Base-by-base conservation (phyloP, 2,329 filamentous ascomycete species). In the Atkinsonella hypoxylon region DNA sequence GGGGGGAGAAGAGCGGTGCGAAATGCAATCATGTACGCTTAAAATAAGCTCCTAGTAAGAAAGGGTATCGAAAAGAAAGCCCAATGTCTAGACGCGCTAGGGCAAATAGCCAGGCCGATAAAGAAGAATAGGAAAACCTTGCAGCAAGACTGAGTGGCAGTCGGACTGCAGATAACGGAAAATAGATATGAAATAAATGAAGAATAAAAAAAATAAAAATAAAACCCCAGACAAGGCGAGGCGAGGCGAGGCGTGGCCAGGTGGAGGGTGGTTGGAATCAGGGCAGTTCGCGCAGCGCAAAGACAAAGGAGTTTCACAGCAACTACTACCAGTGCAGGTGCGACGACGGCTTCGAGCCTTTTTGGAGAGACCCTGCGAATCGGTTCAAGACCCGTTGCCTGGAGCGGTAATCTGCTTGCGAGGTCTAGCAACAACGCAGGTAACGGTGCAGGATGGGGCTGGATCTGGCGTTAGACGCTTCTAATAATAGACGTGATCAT, bases 401-500 rank as follows among this genome's bases (percentile, higher is more conserved):
- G 46, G 31, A 20, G 41, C 40, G 8, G 30, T 32, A 48, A 15
- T 45, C 20, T 15, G 32, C 12, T 45, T 26, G 40, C 6, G 10
- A 40, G 40, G 31, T 42, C 30, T 20, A 22, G 48, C 39, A 34
- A 41, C 44, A 36, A 46, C 2, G 45, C 39, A 52, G 42, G 41
- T 48, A 31, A 49, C 31, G 47, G 49, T 52, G 62, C 55, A 58
- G 56, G 56, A 62, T 71, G 71, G 70, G 71, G 72, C 70, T 73
- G 70, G 69, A 73, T 70, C 69, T 71, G 69, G 68, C 65, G 68
- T 60, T 69, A 66, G 67, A 65, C 69, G 70, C 61, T 74, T 68
- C 72, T 74, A 75, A 74, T 72, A 71, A 73, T 74, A 75, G 72
- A 70, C 50, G 50, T 47, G 50, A 54, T 70, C 65, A 66, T 71